Base-by-base conservation (phyloP, 176 grass and related monocot genomes). In the Thinopyrum elongatum region DNA sequence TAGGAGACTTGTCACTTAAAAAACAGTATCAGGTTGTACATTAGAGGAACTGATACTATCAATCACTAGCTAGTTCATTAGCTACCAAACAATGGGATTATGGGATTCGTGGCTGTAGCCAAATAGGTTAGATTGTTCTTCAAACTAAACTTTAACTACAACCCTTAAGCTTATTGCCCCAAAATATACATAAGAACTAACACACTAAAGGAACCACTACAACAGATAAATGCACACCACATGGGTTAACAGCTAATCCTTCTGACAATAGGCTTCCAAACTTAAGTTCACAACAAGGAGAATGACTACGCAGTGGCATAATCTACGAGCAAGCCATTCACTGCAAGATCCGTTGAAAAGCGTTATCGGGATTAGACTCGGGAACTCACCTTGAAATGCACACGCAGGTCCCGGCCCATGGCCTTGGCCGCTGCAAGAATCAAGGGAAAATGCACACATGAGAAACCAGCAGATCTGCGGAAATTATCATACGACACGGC, bases 301-400 rank as follows among this genome's bases (percentile, higher is more conserved):
- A 29, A 3, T 27, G 19, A 30, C 3, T 4, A 2, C 17, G 21
- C 23, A 69, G 19, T 29, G 23, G 70, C 57, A 44, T 15, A 51
- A 53, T 38, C 64, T 2, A 64, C 31, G 10, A 7, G 67, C 13
- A 9, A 61, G 27, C 8, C 13, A 9, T 39, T 58, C 49, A 23
- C 7, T 6, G 12, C 3, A 76, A 34, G 8, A 46, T 44, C 42
- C 39, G 62, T 26, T 2, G 59, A 28, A 65, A 64, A 47, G 38
- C 69, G 3, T 22, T 53, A 4, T 10, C n/a, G 14, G 58, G 10
- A 33, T 23, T 7, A 27, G 21, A 68, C 19, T 36, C 13, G 38
- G 9, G 21, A 86, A 55, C 81, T 76, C 61, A 97, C 92, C 95
- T 97, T 97, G 86, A 97, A 97, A 82, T 97, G 95, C 73, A 97